Conservation (phyloP, 768 basidiomycete species). For the Sarcodon aspratus region DNA sequence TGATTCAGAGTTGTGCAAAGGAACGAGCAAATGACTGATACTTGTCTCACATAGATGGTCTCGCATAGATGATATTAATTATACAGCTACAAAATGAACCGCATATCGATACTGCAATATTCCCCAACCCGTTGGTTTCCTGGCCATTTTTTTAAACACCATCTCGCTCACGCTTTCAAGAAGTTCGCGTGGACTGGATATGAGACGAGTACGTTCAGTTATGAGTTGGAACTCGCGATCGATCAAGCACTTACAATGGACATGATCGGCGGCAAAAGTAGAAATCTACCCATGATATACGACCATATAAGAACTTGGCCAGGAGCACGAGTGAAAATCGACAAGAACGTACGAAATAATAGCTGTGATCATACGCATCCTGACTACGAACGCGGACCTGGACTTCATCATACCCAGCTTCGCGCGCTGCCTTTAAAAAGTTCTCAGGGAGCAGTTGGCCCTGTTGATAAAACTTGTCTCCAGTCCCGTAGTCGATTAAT, state of each 20-base stretch:
- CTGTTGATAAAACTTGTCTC: slow-evolving; percentile 74
- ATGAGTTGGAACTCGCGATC: slow-evolving; percentile 7
- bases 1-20: no score
- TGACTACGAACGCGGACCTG: slow-evolving; percentile 74
- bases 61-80: background rate
- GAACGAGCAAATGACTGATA: no score
- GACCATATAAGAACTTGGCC: background rate
- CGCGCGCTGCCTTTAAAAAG: slow-evolving; percentile 70
- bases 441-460: slow-evolving; percentile 87
- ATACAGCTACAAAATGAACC: slow-evolving; percentile 2
- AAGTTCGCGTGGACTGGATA: slow-evolving; percentile 75
- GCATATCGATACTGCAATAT: no score
- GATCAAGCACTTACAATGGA: slow-evolving; percentile 54
- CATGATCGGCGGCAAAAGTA: slow-evolving; percentile 81
- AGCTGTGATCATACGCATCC: slow-evolving; percentile 81
- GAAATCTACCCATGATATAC: slow-evolving; percentile 47
- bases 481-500: slow-evolving; percentile 79
- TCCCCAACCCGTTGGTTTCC: no score
- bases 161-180: slow-evolving; percentile 48
- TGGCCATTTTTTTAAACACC: no score
- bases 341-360: slow-evolving; percentile 59
- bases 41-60: no score
- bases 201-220: slow-evolving; percentile 6
- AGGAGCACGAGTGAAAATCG: background rate
- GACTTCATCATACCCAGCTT: slow-evolving; percentile 58